Percentiles rank a stretch among this genome's conserved stretches.
Evolutionary conservation across 805 yeast genomes (phyloP).

Genomic region (Yarrowia sp.): DNA sequence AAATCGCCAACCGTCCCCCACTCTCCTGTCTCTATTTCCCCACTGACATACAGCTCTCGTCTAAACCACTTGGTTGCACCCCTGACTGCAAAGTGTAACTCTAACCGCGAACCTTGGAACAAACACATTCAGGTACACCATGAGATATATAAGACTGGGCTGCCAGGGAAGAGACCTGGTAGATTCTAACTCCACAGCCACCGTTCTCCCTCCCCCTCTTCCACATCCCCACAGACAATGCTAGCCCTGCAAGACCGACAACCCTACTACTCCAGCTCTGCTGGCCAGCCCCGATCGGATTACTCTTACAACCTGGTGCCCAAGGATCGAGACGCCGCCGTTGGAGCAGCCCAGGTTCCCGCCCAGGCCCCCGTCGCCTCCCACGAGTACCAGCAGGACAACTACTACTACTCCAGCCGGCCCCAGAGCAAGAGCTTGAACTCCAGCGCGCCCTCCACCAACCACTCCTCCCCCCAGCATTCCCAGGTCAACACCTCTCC

Average conservation of each 20-base stretch:
- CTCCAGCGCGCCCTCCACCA: constrained; percentile 2
- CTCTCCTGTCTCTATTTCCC: background rate
- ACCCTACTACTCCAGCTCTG: constrained; percentile 10
- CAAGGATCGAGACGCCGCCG: constrained; percentile 2
- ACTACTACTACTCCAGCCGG: constrained; percentile 8
- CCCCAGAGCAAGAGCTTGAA: background rate
- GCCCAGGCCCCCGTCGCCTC: background rate
- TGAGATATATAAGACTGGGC: background rate
- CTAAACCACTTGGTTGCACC: background rate
- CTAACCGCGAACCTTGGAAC: background rate
- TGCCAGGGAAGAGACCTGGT: background rate
- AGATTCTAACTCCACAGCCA: no score
- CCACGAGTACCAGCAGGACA: constrained; percentile 21
- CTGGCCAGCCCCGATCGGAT: constrained; percentile 17
- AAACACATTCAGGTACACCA: constrained; percentile 13
- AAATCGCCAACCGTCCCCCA: no score
- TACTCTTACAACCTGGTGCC: constrained; percentile 19
- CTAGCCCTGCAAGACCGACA: constrained; percentile 23
- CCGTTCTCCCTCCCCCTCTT: background rate
- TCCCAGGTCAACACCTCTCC: constrained; percentile 7
- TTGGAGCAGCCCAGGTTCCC: background rate
- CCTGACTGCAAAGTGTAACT: background rate
- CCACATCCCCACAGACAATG: background rate
- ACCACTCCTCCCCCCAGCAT: constrained; percentile 11
- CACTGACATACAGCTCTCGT: background rate